A percentile compares a stretch with the other conserved stretches of the same genome.
Evolutionary conservation across 768 basidiomycete genomes (phyloP).

Genomic region (Tephrocybe sp.): DNA sequence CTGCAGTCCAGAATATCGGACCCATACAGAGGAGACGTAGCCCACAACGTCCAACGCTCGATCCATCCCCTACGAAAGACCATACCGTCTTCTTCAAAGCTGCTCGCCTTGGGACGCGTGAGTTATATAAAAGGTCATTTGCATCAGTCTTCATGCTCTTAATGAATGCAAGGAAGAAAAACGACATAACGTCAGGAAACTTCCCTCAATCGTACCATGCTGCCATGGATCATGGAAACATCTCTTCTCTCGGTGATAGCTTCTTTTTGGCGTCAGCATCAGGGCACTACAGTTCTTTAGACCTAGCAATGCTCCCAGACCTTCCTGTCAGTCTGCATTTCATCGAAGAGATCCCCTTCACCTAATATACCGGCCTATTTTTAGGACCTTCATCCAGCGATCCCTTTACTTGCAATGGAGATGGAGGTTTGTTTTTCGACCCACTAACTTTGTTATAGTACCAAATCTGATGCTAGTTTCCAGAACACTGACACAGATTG

Average conservation of each 20-base stretch:
- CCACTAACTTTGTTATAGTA: background rate
- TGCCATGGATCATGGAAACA: too few species aligned
- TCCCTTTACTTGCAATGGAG: background rate
- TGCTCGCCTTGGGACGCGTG: background rate
- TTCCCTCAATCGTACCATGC: too few species aligned
- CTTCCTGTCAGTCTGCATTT: background rate
- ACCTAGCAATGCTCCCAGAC: too few species aligned
- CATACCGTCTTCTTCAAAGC: conserved; percentile 10
- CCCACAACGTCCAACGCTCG: background rate
- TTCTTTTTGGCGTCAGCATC: too few species aligned
- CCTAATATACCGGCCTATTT: background rate
- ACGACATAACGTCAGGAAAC: too few species aligned
- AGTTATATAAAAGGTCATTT: background rate
- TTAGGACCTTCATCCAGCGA: background rate
- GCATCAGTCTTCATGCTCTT: background rate
- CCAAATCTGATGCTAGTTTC: background rate
- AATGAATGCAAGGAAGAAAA: too few species aligned
- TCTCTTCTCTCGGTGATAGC: too few species aligned
- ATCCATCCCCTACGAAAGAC: background rate
- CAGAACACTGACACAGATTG: background rate
- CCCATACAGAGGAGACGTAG: conserved; percentile 2
- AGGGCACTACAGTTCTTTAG: too few species aligned
- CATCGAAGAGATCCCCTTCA: background rate
- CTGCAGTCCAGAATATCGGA: conserved; percentile 1
- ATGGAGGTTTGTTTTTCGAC: background rate